Percentiles rank a stretch among this genome's conserved stretches.
Conservation (phyloP, 371 early-diverging fungal genomes). For the Haplosporangium sp. region DNA sequence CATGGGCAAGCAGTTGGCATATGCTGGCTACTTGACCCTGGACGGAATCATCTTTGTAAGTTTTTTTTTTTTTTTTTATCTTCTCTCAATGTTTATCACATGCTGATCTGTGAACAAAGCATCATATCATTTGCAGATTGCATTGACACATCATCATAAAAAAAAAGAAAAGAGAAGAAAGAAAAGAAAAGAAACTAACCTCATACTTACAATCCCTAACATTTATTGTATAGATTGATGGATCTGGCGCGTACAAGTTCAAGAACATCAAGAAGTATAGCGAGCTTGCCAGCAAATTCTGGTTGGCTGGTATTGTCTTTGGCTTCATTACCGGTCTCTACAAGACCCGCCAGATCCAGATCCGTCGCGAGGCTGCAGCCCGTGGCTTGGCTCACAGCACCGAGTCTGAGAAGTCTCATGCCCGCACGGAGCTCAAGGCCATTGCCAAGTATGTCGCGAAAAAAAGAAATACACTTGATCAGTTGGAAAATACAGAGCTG, state of each 20-base stretch:
- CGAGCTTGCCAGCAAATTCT: conserved; percentile 64
- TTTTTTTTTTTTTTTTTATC: not conserved
- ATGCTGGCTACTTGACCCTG: conserved; percentile 64
- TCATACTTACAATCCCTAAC: conserved; percentile 42
- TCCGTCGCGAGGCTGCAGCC: conserved; percentile 41
- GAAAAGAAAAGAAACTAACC: no score
- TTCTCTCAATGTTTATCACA: not conserved
- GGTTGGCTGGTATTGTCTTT: conserved; percentile 71
- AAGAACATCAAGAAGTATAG: conserved; percentile 62
- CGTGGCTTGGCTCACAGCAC: conserved; percentile 41
- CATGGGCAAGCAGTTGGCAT: conserved; percentile 62
- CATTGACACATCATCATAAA: conserved; percentile 26
- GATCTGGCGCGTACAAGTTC: conserved; percentile 64
- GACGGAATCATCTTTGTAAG: conserved; percentile 71
- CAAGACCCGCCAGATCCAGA: conserved; percentile 64
- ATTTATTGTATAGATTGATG: conserved; percentile 56
- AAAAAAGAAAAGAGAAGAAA: no score
- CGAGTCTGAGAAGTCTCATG: conserved; percentile 45
- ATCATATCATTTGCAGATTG: not conserved
- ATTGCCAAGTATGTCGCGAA: conserved; percentile 56
- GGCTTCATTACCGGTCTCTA: conserved; percentile 68
- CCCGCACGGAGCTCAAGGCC: conserved; percentile 52
- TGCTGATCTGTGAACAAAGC: not conserved
- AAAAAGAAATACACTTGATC: not conserved
- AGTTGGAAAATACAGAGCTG: not conserved